phyloP scores from a whole-genome alignment of 2,329 filamentous ascomycete species.

The Colletotrichum plurivorum region DNA sequence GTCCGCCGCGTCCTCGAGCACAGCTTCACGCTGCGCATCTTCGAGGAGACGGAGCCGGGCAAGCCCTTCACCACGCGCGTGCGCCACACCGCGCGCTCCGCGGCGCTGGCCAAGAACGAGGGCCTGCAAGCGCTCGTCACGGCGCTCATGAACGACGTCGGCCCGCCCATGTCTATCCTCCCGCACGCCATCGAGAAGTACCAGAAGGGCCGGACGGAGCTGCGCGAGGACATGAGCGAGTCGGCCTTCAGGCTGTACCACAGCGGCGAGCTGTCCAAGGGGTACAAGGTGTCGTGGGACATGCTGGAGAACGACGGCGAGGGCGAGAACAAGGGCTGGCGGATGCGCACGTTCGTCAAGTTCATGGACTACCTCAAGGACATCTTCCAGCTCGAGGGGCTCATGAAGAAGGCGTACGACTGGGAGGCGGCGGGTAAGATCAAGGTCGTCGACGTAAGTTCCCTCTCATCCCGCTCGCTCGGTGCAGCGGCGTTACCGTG shows the following conservation, averaged over 20 bases:
- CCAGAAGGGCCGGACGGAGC: slow-evolving; percentile 47
- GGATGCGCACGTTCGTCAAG: slow-evolving; percentile 55
- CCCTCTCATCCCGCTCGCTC: not conserved
- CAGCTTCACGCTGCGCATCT: slow-evolving; percentile 55
- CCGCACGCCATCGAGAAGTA: slow-evolving; percentile 51
- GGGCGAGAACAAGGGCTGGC: slow-evolving; percentile 54
- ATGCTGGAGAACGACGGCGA: slow-evolving; percentile 57
- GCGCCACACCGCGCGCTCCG: slow-evolving; percentile 55
- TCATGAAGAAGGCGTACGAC: slow-evolving; percentile 51
- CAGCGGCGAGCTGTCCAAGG: slow-evolving; percentile 47
- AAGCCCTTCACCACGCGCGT: slow-evolving; percentile 45
- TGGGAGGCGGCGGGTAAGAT: slow-evolving; percentile 53
- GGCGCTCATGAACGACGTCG: slow-evolving; percentile 54
- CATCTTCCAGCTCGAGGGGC: slow-evolving; percentile 53
- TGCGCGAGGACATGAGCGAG: slow-evolving; percentile 52
- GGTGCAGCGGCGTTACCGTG: not conserved
- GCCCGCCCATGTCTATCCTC: slow-evolving; percentile 53
- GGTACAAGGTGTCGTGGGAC: slow-evolving; percentile 54
- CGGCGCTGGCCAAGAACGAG: slow-evolving; percentile 50
- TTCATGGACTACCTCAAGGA: slow-evolving; percentile 58
- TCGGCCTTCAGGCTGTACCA: slow-evolving; percentile 55
- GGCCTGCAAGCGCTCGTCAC: slow-evolving; percentile 54
- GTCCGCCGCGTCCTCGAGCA: slow-evolving; percentile 56
- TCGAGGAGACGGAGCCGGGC: slow-evolving; percentile 45
- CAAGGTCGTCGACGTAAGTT: slow-evolving; percentile 58